These are phyloP conservation scores for Aspergillus sergii DNA, from an alignment of 2,329 filamentous ascomycete species.

Conservation along the genomic window DNA sequence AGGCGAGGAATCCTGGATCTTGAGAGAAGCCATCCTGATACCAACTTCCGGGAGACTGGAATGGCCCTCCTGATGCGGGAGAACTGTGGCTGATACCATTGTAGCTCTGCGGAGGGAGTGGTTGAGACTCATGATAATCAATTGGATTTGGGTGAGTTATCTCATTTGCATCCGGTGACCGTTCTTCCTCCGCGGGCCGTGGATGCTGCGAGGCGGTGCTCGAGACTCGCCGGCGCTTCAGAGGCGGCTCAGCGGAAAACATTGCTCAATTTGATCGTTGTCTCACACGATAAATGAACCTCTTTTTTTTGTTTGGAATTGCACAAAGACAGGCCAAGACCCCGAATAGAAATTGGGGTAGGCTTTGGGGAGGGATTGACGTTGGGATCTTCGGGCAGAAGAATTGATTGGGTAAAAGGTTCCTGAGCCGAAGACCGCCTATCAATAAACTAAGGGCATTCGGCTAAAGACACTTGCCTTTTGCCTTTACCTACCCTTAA, in stretches of 20 bases:
- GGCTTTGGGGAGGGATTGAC: not conserved
- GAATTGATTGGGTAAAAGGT: not conserved
- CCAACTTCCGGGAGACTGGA: constrained; percentile 24
- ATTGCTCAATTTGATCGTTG: not conserved
- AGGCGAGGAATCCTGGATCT: constrained; percentile 48
- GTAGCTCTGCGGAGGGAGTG: not conserved
- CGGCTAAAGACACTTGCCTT: not conserved
- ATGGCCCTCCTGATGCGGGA: constrained; percentile 1
- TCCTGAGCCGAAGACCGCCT: not conserved
- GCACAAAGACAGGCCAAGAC: not conserved
- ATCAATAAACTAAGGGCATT: not conserved
- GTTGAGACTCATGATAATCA: not conserved
- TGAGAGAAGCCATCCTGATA: constrained; percentile 35
- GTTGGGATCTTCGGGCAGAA: not conserved
- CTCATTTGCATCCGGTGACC: not conserved
- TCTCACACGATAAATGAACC: not conserved
- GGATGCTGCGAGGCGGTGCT: constrained; percentile 5
- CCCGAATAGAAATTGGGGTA: not conserved
- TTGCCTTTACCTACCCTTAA: not conserved
- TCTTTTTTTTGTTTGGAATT: not conserved
- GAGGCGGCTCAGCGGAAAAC: constrained; percentile 8
- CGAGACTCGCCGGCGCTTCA: constrained; percentile 12
- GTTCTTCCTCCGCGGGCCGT: not conserved
- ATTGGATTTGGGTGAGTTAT: not conserved
- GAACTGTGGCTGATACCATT: constrained; percentile 7